Conservation (phyloP, 768 basidiomycete species). For the Pleurotus sapidus region DNA sequence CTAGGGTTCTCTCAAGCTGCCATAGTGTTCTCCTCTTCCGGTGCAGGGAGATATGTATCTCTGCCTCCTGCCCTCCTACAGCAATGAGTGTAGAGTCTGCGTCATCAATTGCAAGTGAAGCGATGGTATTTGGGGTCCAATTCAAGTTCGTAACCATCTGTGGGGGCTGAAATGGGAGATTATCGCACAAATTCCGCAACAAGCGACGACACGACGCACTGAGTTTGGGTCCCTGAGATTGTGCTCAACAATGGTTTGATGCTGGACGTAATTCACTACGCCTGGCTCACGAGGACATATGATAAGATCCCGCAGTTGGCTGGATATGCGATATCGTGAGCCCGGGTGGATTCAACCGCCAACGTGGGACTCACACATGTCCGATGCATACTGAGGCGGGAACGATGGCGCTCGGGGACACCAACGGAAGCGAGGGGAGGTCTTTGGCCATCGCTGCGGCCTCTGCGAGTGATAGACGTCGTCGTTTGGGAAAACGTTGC, state of each 20-base stretch:
- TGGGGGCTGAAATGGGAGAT: conserved; percentile 24
- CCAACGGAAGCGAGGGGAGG: neutral
- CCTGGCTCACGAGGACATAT: conserved; percentile 69
- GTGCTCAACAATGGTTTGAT: conserved; percentile 55
- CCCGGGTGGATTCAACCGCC: neutral
- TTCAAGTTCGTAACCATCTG: conserved; percentile 44
- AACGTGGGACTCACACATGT: neutral
- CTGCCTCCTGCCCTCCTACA: conserved; percentile 65
- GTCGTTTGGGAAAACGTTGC: no score
- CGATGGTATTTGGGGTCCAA: conserved; percentile 55
- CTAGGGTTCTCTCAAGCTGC: conserved; percentile 52
- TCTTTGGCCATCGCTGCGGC: neutral
- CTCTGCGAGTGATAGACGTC: no score
- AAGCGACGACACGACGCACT: conserved; percentile 31
- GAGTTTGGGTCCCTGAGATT: conserved; percentile 45
- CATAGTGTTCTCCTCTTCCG: conserved; percentile 29
- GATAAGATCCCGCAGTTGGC: conserved; percentile 77
- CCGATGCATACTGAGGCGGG: neutral
- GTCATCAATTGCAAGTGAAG: conserved; percentile 43
- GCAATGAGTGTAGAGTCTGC: conserved; percentile 50
- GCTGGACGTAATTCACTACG: conserved; percentile 60
- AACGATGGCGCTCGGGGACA: neutral
- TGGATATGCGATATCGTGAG: conserved; percentile 21
- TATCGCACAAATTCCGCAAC: conserved; percentile 10
- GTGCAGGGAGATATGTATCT: conserved; percentile 58